Percentiles rank a stretch among this genome's conserved stretches.
phyloP scores from a whole-genome alignment of 2,329 filamentous ascomycete species.

The Cercospora zeae-maydis region DNA sequence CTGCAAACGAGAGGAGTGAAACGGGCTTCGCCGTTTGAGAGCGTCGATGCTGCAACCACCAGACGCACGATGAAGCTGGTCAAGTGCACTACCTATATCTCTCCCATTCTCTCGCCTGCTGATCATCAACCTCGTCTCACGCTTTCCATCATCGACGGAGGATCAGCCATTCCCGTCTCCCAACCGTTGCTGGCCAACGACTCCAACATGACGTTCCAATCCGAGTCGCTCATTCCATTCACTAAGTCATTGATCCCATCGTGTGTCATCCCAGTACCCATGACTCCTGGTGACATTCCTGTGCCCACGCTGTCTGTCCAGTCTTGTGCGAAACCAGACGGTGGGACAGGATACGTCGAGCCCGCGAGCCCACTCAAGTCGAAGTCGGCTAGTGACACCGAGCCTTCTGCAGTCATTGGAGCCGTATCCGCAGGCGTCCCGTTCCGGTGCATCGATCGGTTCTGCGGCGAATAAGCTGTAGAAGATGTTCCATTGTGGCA shows the following conservation, averaged over 20 bases:
- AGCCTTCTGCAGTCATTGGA: conserved; percentile 9
- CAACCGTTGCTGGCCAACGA: conserved; percentile 22
- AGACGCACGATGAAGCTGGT: not conserved
- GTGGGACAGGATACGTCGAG: conserved; percentile 13
- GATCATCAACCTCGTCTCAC: not conserved
- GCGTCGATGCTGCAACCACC: not conserved
- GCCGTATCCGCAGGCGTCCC: conserved; percentile 4
- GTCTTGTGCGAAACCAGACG: conserved; percentile 22
- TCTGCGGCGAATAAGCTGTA: conserved; percentile 31
- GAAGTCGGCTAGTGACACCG: conserved; percentile 21
- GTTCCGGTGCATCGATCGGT: conserved; percentile 13
- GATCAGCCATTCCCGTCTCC: conserved; percentile 21
- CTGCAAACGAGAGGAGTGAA: not conserved
- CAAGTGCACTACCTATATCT: not conserved
- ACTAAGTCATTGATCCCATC: conserved; percentile 28
- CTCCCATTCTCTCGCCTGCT: not conserved
- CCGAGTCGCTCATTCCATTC: conserved; percentile 31
- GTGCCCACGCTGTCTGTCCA: conserved; percentile 18
- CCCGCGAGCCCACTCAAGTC: conserved; percentile 23
- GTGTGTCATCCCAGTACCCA: conserved; percentile 12
- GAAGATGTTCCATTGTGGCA: conserved; percentile 28
- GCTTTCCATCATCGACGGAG: not conserved
- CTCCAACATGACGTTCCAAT: conserved; percentile 33
- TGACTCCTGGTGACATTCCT: conserved; percentile 21
- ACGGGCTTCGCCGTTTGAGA: not conserved